phyloP scores from a whole-genome alignment of 176 grass and related monocot genomes.

The Eleusine coracana region DNA sequence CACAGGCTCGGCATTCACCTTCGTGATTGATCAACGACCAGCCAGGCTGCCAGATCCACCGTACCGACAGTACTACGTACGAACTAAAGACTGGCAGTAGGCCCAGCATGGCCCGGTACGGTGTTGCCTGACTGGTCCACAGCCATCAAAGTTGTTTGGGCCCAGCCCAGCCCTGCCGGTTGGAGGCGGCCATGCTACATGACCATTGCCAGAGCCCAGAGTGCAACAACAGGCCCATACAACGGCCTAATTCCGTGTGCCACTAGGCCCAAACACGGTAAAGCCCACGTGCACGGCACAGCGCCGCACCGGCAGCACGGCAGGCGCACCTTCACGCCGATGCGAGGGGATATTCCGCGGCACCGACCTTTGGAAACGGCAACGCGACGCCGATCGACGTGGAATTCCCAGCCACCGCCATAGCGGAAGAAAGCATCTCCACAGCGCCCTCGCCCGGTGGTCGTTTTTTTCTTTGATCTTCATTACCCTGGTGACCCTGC shows the following conservation, averaged over 20 bases:
- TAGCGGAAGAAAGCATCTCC: no score
- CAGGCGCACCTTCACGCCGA: background rate
- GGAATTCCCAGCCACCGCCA: background rate
- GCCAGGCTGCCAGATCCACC: conserved; percentile 15
- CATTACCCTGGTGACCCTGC: background rate
- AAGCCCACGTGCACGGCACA: background rate
- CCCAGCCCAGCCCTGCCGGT: background rate
- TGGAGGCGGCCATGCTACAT: no score
- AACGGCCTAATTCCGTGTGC: background rate
- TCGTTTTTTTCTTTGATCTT: no score
- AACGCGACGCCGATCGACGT: background rate
- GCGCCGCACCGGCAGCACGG: no score
- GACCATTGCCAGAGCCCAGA: background rate
- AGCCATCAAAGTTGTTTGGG: background rate
- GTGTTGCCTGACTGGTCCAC: background rate
- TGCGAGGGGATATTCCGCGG: conserved; percentile 42
- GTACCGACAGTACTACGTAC: background rate
- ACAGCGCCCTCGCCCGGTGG: no score
- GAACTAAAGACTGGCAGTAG: background rate
- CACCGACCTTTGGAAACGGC: background rate
- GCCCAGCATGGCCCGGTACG: background rate
- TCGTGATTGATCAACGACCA: background rate
- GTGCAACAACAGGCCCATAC: background rate
- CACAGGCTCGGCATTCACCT: background rate
- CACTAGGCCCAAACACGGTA: background rate